Base-by-base conservation (phyloP, 192 early-diverging fungal species). In the Coemansia sp. region DNA sequence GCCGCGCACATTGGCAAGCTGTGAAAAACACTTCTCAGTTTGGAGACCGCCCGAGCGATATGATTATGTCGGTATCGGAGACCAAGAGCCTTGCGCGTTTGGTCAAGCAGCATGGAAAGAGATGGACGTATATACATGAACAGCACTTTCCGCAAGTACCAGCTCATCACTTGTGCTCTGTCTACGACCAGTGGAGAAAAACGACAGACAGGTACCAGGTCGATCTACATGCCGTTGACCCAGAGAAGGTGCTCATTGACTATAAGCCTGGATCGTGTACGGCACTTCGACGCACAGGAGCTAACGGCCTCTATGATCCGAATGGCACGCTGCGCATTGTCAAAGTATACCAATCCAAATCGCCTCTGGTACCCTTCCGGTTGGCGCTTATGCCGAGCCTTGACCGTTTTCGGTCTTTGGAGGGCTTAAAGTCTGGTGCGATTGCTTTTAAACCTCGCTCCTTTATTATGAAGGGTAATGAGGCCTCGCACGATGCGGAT, bases 251-350 rank as follows among this genome's bases (percentile, higher is more conserved):
- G 39, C 67, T 69, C 15, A 41, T 69, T 41, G 67, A 31, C 39
- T 69, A 69, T 20, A 15, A 60, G 38, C 57, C 31, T 2, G 67
- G 67, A 27, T 7, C 29, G 1, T n/a, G 11, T 3, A 44, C 55
- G 52, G 67, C 67, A 2, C 55, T 69, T 27, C 67, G 67, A n/a
- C 67, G 36, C 18, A 69, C 67, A 47, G 67, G 67, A 2, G 2
- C 55, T 11, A 40, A 69, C 18, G 67, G 67, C 2, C 20, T 46
- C 11, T 69, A 69, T 13, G 67, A 69, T 20, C 67, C 67, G 3
- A 24, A 40, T 60, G 67, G 67, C 40, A 29, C 12, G 9, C 16
- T 69, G 36, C 40, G 55, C 16, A 31, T 34, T 24, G 55, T 69
- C 33, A 36, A 20, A 20, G 55, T 57, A 27, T 11, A 2, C 7